Base-by-base conservation (phyloP, 305 asterid genomes). In the Fraxinus dipetala region DNA sequence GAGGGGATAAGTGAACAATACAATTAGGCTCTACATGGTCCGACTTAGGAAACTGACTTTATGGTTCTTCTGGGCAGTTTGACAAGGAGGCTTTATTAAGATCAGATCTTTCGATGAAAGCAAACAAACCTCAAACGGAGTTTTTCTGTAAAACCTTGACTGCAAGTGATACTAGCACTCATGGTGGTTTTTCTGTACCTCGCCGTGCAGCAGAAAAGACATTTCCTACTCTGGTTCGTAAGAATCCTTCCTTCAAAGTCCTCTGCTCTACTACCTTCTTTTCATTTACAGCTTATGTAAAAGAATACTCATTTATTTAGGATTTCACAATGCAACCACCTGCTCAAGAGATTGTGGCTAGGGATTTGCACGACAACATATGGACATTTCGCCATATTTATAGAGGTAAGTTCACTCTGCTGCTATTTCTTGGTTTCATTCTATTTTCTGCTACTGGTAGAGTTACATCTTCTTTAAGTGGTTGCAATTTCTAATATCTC, bases 251-350 rank as follows among this genome's bases (percentile, higher is more conserved):
- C 7, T n/a, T 32, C 65, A 14, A 30, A 30, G 20, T 10, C 72
- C n/a, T 22, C 73, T 9, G 11, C 43, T 30, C 76, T 70, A 70
- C 31, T 70, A 31, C 45, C 1, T 8, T 30, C 75, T 31, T 69
- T 48, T 30, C 5, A 24, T 14, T 72, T 56, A 20, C 26, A 16
- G 48, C 69, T 34, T 61, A 28, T 77, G 8, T 69, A 28, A 67
- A 48, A 77, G 16, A 28, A 18, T 16, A 13, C 43, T 83, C 26
- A n/a, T 81, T 51, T 79, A 24, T 83, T 3, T 54, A 96, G 99
- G 98, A 96, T 87, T 96, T 94, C 90, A 79, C 96, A 2, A 90
- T 94, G 98, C 99, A 96, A 90, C 98, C 99, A 26, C 99, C 99
- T 72, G 97, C 98, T 11, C 98, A 94, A 90, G 99, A 94, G 87